phyloP scores from a whole-genome alignment of 2,329 filamentous ascomycete genomes.

The Trichophyton rubrum region DNA sequence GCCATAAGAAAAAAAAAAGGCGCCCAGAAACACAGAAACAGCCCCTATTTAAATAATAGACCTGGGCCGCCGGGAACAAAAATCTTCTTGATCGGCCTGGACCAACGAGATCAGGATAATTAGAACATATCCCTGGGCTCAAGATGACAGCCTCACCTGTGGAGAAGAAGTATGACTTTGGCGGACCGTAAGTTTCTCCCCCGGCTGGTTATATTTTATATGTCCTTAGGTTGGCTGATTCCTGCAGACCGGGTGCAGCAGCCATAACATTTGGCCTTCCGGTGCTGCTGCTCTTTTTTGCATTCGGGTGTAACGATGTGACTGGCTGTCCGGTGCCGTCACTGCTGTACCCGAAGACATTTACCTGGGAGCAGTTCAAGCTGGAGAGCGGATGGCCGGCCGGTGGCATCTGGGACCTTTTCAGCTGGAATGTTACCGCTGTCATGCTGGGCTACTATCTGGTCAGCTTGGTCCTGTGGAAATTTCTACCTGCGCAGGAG shows the following conservation, averaged over 20 bases:
- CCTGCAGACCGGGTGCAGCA: constrained; percentile 9
- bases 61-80: not conserved
- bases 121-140: not conserved
- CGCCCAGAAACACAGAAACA: no score
- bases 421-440: constrained; percentile 55
- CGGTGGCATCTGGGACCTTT: constrained; percentile 56
- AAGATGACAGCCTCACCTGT: not conserved
- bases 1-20: not conserved
- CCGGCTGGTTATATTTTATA: not conserved
- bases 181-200: not conserved
- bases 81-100: not conserved
- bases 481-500: constrained; percentile 61
- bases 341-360: constrained; percentile 56
- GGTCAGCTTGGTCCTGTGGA: constrained; percentile 61
- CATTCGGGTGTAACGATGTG: constrained; percentile 84
- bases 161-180: constrained; percentile 1
- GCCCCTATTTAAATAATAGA: not conserved
- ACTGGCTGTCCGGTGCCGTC: constrained; percentile 82
- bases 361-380: constrained; percentile 63
- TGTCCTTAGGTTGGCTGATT: not conserved
- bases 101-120: not conserved
- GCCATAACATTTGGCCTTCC: constrained; percentile 68
- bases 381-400: constrained; percentile 68
- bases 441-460: constrained; percentile 67
- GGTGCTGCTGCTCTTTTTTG: constrained; percentile 61